These are phyloP conservation scores for Chaetomium sp. DNA, from an alignment of 2,329 filamentous ascomycete species.

Conservation along the genomic window DNA sequence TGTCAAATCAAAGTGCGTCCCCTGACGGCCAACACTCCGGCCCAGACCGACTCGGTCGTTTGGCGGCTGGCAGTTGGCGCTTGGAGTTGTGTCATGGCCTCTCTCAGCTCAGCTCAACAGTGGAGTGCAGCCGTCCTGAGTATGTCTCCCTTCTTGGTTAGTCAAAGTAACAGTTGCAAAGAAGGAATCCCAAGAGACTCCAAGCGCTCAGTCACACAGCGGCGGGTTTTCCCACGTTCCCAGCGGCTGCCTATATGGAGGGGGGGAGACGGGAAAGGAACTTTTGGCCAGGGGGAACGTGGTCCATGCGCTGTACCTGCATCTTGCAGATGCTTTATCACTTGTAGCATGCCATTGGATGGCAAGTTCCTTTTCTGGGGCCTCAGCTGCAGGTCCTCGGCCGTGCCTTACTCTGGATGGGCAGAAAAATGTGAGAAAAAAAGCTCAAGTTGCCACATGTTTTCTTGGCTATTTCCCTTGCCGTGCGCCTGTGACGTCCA, in stretches of 20 bases:
- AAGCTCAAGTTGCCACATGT: slow-evolving; percentile 21
- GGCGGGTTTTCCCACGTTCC: background rate
- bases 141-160: background rate
- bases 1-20: background rate
- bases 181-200: background rate
- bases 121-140: background rate
- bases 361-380: slow-evolving; percentile 15
- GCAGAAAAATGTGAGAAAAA: slow-evolving; percentile 14
- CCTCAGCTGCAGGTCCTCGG: slow-evolving; percentile 16
- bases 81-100: background rate
- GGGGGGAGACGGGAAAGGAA: background rate
- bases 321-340: slow-evolving; percentile 20
- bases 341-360: slow-evolving; percentile 21
- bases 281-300: slow-evolving; percentile 14
- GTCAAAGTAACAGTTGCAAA: background rate
- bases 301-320: slow-evolving; percentile 26
- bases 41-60: background rate
- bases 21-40: background rate
- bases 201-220: background rate
- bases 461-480: slow-evolving; percentile 11
- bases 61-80: slow-evolving; percentile 5
- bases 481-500: slow-evolving; percentile 22
- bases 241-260: background rate
- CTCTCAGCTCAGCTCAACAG: background rate
- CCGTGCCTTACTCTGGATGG: slow-evolving; percentile 14